A percentile compares a stretch with the other conserved stretches of the same genome.
phyloP scores from a whole-genome alignment of 2,329 filamentous ascomycete species.

The Claviceps fusiformis region DNA sequence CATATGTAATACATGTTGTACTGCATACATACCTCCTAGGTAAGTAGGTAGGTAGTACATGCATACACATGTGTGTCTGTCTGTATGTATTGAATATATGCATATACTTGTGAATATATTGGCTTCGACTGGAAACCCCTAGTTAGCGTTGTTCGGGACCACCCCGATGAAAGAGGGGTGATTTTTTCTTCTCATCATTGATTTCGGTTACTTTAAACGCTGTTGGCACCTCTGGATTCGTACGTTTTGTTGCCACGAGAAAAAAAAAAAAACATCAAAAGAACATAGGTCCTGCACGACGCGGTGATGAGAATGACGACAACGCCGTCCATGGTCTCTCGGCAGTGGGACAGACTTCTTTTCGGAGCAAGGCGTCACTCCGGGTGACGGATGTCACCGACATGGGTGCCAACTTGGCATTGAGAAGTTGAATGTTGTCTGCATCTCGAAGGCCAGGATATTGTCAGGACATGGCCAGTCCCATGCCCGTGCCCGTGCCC shows the following conservation, averaged over 20 bases:
- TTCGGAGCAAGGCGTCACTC: neutral
- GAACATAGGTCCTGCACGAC: too few relatives aligned
- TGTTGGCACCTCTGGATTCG: too few relatives aligned
- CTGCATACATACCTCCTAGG: too few relatives aligned
- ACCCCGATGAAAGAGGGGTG: neutral
- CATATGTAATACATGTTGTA: too few relatives aligned
- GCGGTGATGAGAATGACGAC: too few relatives aligned
- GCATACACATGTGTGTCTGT: neutral
- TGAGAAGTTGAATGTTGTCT: too few relatives aligned
- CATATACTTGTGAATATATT: neutral
- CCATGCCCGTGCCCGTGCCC: neutral
- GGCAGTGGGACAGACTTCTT: neutral
- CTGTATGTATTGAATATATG: neutral
- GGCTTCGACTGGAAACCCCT: neutral
- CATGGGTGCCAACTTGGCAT: too few relatives aligned
- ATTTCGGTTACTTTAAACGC: neutral
- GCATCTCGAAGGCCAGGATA: neutral
- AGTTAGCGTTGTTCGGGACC: neutral
- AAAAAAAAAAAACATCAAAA: neutral
- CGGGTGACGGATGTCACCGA: too few relatives aligned
- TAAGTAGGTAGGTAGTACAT: neutral
- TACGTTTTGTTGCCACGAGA: too few relatives aligned
- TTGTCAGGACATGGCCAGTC: too few relatives aligned
- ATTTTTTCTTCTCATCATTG: neutral
- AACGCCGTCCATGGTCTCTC: neutral